phyloP scores from a whole-genome alignment of 2,329 filamentous ascomycete species.

The Aspergillus arachidicola region DNA sequence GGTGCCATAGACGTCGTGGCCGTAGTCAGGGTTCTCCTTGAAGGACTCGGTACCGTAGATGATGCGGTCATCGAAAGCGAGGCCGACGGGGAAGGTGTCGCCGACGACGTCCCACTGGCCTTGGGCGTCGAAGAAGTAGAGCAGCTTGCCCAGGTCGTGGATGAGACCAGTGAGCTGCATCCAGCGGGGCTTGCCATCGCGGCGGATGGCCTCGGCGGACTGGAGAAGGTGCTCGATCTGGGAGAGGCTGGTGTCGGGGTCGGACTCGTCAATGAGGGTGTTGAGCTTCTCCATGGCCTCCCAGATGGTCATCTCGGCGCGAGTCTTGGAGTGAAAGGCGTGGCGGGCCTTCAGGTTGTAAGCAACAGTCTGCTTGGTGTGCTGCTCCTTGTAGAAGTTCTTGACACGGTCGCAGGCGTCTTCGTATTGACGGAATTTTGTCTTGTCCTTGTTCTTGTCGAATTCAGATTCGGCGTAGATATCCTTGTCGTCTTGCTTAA shows the following conservation, averaged over 20 bases:
- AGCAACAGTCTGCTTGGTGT: conserved; percentile 60
- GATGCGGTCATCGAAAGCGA: conserved; percentile 65
- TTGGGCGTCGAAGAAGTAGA: conserved; percentile 66
- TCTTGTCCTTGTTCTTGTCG: conserved; percentile 76
- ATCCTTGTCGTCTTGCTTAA: conserved; percentile 48
- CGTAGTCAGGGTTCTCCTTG: conserved; percentile 71
- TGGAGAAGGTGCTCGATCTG: conserved; percentile 92
- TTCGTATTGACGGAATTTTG: conserved; percentile 79
- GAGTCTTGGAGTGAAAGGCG: conserved; percentile 66
- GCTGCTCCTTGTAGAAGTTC: conserved; percentile 77
- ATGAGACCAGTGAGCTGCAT: conserved; percentile 53
- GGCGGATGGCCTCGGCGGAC: conserved; percentile 83
- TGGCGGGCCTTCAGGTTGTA: conserved; percentile 84
- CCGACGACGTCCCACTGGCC: conserved; percentile 95
- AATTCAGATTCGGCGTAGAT: conserved; percentile 64
- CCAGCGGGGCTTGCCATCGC: conserved; percentile 61
- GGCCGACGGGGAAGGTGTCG: conserved; percentile 52
- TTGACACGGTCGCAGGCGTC: conserved; percentile 82
- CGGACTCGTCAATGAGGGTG: conserved; percentile 85
- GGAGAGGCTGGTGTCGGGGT: conserved; percentile 82
- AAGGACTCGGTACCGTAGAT: conserved; percentile 79
- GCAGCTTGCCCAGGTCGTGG: conserved; percentile 50
- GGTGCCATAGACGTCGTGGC: conserved; percentile 72
- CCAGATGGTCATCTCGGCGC: conserved; percentile 83
- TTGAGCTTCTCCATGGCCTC: conserved; percentile 91